A percentile compares a stretch with the other conserved stretches of the same genome.
Conservation (phyloP, 805 yeast species). For the Candida nanaspora region DNA sequence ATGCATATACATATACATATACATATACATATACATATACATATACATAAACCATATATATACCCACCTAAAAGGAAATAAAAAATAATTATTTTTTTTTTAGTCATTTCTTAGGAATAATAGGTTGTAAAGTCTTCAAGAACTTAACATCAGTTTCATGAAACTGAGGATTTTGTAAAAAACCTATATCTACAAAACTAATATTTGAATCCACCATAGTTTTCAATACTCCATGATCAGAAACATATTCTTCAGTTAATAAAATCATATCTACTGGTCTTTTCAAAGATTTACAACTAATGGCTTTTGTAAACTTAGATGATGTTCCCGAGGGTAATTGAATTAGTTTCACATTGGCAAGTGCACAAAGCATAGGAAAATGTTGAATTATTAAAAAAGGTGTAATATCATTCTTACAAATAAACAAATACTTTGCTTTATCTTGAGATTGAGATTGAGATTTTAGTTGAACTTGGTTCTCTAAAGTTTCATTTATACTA, state of each 20-base stretch:
- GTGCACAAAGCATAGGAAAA: constrained; percentile 48
- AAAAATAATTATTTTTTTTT: constrained; percentile 4
- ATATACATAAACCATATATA: background rate
- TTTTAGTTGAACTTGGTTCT: constrained; percentile 38
- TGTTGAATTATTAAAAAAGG: constrained; percentile 47
- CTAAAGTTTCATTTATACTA: constrained; percentile 41
- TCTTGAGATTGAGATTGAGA: background rate
- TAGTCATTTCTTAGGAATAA: constrained; percentile 23
- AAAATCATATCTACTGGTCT: background rate
- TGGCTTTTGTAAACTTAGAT: constrained; percentile 4
- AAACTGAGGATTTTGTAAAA: constrained; percentile 14
- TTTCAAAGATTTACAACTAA: background rate
- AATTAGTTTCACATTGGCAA: constrained; percentile 49
- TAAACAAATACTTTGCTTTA: constrained; percentile 38
- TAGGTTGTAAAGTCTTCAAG: constrained; percentile 40
- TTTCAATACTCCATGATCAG: constrained; percentile 4
- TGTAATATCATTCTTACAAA: constrained; percentile 48
- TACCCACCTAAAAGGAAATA: too few relatives aligned
- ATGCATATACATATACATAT: too few relatives aligned
- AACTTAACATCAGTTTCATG: constrained; percentile 30
- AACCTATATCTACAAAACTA: constrained; percentile 18
- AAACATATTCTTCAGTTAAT: background rate
- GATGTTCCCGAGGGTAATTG: constrained; percentile 47
- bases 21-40: too few relatives aligned
- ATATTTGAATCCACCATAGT: constrained; percentile 12